Percentiles rank a stretch among this genome's conserved stretches.
Evolutionary conservation across 1,284 basidiomycete genomes (phyloP).

Genomic region (Xerocomus amazonicus): DNA sequence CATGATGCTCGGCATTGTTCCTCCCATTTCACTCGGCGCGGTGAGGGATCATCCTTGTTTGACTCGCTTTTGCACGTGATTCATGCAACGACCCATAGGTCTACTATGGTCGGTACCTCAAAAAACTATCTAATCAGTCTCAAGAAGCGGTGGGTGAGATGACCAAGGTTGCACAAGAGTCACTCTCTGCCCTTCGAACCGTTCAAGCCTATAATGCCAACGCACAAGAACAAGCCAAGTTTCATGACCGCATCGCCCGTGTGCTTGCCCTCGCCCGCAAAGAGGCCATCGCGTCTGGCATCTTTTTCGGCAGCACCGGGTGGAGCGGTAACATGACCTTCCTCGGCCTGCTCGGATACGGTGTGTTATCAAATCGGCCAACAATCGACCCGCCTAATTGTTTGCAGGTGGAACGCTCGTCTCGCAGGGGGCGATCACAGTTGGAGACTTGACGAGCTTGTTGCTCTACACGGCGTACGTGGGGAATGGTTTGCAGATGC

Average conservation of each 20-base stretch:
- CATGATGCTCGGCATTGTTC: slow-evolving; percentile 92
- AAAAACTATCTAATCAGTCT: slow-evolving; percentile 86
- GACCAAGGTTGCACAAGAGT: slow-evolving; percentile 90
- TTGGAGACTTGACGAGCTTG: slow-evolving; percentile 88
- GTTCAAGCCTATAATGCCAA: slow-evolving; percentile 88
- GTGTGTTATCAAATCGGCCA: slow-evolving; percentile 35
- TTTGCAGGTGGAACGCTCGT: slow-evolving; percentile 83
- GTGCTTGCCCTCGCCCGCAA: slow-evolving; percentile 80
- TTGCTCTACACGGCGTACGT: slow-evolving; percentile 93
- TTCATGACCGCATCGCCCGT: slow-evolving; percentile 59
- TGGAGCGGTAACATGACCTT: slow-evolving; percentile 95
- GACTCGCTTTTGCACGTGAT: background rate
- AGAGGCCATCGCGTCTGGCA: slow-evolving; percentile 87
- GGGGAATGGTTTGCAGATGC: slow-evolving; percentile 74
- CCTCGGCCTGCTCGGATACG: slow-evolving; percentile 88
- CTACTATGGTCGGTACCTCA: slow-evolving; percentile 93
- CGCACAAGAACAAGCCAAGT: slow-evolving; percentile 70
- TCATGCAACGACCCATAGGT: slow-evolving; percentile 47
- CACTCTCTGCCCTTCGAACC: slow-evolving; percentile 89
- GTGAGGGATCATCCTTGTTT: slow-evolving; percentile 44
- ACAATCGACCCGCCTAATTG: background rate
- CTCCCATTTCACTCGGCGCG: slow-evolving; percentile 92
- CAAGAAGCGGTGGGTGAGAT: slow-evolving; percentile 94
- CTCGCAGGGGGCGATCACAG: slow-evolving; percentile 80
- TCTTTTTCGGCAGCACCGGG: slow-evolving; percentile 92